Evolutionary conservation across 2,329 filamentous ascomycete genomes (phyloP), one percentile per base, ranked within the genome.

Genomic region (Berkeleyomyces rouxiae): DNA sequence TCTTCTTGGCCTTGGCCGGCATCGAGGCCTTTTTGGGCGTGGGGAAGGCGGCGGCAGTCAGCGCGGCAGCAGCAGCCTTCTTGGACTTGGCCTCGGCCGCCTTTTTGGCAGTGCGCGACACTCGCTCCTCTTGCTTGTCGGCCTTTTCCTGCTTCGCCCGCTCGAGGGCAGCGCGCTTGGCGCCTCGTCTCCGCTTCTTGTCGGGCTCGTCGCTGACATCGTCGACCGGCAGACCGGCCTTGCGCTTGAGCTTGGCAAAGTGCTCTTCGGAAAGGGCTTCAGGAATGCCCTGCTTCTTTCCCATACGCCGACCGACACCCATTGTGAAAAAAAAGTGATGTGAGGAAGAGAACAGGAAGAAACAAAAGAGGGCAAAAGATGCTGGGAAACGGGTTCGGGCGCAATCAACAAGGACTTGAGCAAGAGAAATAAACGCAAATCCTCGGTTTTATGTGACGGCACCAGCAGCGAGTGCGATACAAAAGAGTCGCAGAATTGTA

Each of bases 241-340:
- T 97, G 72, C 91, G 83, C 82, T 97, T 96, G 66, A 86, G 74
- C 71, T 85, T 90, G 59, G 85, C 84, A 69, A 86, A 85, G 70
- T 87, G 83, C 67, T 84, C 82, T 71, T 96, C 89, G 67, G 93
- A 89, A 67, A 96, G 81, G 67, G 87, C 80, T 70, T 87, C 82
- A 61, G 93, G 93, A 67, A 86, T 80, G 63, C 90, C 92, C 81
- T 97, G 93, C 77, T 96, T 96, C 74, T 89, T 93, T 74, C 91
- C 88, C 86, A 96, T 95, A 70, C 91, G 89, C 72, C 90, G 87
- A 73, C 90, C 88, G 66, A 84, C 82, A 78, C 90, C 91, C 91
- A 96, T 96, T 70, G 72, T 83, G 72, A 72, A 67, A 23, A 23
- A 23, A 23, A 23, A 23, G 23, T 64, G 66, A 39, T 49, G 47